Conservation (phyloP, 1,284 basidiomycete genomes). For the Lentinus polychrous region DNA sequence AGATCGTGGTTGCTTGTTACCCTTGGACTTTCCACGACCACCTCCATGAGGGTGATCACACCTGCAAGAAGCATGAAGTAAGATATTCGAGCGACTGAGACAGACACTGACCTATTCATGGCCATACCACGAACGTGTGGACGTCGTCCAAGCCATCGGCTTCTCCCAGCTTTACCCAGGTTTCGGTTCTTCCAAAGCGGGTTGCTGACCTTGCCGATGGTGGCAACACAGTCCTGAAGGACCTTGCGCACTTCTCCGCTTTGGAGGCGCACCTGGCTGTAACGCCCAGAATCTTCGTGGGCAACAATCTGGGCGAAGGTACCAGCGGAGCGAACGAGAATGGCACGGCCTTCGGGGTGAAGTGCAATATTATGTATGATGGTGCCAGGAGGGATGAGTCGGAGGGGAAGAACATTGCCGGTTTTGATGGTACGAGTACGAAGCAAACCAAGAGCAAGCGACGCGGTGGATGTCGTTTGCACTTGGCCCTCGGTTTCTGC, state of each 20-base stretch:
- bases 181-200: conserved; percentile 80
- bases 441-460: conserved; percentile 81
- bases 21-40: conserved; percentile 97
- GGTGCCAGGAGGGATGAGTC: conserved; percentile 89
- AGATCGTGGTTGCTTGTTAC: conserved; percentile 87
- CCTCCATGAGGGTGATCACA: conserved; percentile 96
- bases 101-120: conserved; percentile 82
- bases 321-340: conserved; percentile 88
- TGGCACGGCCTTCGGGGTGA: conserved; percentile 68
- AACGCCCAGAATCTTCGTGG: conserved; percentile 63
- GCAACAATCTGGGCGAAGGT: conserved; percentile 79
- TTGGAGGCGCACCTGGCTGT: conserved; percentile 82
- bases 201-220: conserved; percentile 91
- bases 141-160: conserved; percentile 82
- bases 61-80: conserved; percentile 30
- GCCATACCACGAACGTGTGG: conserved; percentile 95
- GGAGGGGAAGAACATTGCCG: conserved; percentile 90
- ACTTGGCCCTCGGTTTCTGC: conserved; percentile 17
- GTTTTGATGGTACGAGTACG: conserved; percentile 83
- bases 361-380: conserved; percentile 86
- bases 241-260: conserved; percentile 92
- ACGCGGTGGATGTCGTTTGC: conserved; percentile 38
- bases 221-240: conserved; percentile 79
- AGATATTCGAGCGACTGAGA: conserved; percentile 1
- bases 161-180: conserved; percentile 89